A percentile compares a stretch with the other conserved stretches of the same genome.
Conservation (phyloP, 1,284 basidiomycete genomes). For the Porodaedalea pini region DNA sequence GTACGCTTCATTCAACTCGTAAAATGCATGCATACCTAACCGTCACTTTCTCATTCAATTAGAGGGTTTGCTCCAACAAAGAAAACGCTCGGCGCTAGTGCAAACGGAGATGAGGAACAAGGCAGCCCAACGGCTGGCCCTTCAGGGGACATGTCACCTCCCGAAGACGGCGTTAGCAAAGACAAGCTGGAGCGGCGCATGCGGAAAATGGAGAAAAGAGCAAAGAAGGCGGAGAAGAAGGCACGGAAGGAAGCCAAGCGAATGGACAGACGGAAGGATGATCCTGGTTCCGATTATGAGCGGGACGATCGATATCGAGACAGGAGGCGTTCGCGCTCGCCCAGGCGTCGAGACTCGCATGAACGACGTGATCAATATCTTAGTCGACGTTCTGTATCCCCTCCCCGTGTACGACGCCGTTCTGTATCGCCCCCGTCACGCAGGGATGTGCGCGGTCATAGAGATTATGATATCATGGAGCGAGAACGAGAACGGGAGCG, state of each 20-base stretch:
- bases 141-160: neutral
- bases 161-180: conserved; percentile 11
- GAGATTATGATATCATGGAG: neutral
- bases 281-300: conserved; percentile 12
- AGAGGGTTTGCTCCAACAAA: conserved; percentile 31
- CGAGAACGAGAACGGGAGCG: conserved; percentile 12
- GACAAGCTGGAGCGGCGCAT: conserved; percentile 24
- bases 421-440: neutral
- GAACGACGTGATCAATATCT: neutral
- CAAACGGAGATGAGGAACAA: conserved; percentile 2
- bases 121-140: conserved; percentile 9
- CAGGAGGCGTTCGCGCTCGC: conserved; percentile 15
- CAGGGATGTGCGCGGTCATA: neutral
- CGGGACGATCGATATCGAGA: conserved; percentile 7
- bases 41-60: neutral
- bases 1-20: conserved; percentile 38
- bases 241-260: conserved; percentile 18
- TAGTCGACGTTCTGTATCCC: conserved; percentile 6
- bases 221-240: conserved; percentile 21
- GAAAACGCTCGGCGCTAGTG: conserved; percentile 21
- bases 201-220: conserved; percentile 26
- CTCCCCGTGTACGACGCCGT: neutral
- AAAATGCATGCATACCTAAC: neutral
- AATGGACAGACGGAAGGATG: conserved; percentile 8
- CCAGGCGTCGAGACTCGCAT: conserved; percentile 1